Conservation (phyloP, 768 basidiomycete genomes). For the Termitomyces sp. region DNA sequence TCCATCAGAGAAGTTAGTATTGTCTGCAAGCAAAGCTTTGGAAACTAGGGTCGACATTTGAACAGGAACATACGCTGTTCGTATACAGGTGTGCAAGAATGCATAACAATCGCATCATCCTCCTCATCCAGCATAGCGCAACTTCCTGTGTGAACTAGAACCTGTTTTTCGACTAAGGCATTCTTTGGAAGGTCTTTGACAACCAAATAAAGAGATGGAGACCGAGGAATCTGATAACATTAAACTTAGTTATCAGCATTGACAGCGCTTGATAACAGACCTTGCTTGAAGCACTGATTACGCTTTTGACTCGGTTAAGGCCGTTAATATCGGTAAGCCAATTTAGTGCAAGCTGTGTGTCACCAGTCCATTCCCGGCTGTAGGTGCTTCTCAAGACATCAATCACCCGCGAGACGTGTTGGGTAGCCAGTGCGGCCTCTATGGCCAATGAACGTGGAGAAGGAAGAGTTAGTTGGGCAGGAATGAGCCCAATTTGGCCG, state of each 20-base stretch:
- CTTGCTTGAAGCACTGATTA: constrained; percentile 25
- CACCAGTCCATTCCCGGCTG: constrained; percentile 59
- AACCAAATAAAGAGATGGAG: constrained; percentile 54
- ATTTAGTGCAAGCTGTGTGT: constrained; percentile 62
- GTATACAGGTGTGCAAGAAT: constrained; percentile 34
- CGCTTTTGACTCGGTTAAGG: constrained; percentile 37
- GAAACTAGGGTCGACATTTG: background rate
- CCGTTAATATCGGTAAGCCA: constrained; percentile 56
- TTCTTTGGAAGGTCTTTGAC: constrained; percentile 68
- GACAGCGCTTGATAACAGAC: constrained; percentile 13
- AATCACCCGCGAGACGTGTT: constrained; percentile 74
- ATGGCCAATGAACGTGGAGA: constrained; percentile 48
- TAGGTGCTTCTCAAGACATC: constrained; percentile 53
- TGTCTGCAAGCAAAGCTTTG: background rate
- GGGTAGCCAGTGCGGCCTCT: constrained; percentile 74
- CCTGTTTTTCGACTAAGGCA: constrained; percentile 76
- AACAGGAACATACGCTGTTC: constrained; percentile 33
- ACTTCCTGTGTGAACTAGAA: constrained; percentile 66
- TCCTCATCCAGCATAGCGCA: constrained; percentile 45
- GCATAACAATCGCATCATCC: constrained; percentile 32
- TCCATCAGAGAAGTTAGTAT: constrained; percentile 6
- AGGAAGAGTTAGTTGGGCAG: constrained; percentile 68
- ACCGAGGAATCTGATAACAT: constrained; percentile 14
- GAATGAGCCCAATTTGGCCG: constrained; percentile 92
- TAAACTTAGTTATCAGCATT: background rate